Evolutionary conservation across 140 eudicot genomes (phyloP), one percentile per base, ranked within the genome.

Genomic region (Cichorium intybus): DNA sequence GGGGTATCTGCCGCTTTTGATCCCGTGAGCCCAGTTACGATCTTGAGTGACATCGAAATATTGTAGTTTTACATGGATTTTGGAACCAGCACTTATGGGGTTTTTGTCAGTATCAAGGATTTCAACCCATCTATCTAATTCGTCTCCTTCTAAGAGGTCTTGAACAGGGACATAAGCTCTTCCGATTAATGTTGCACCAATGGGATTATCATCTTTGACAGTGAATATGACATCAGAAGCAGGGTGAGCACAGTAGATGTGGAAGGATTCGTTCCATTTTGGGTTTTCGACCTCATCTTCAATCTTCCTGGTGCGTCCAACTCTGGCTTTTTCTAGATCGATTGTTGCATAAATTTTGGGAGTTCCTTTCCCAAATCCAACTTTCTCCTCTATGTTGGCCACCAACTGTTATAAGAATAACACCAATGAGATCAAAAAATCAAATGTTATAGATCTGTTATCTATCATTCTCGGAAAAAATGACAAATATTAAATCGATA

Each of bases 121-220:
- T 69, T 84, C 90, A 24, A 84, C 86, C 95, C 95, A 87, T 71
- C 53, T 70, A 17, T 87, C 91, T 2, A 76, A 5, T 73, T 84
- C 87, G 16, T 87, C 95, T 11, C 95, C 95, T 0, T 76, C 76
- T 62, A 81, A 23, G 62, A 87, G 76, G 16, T 81, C 84, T 22
- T 72, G 47, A 77, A 84, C 88, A 0, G 95, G 86, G 9, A 87
- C 71, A 29, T 84, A 87, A 63, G 95, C 95, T 55, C 92, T 63
- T 53, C 95, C 95, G 8, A 84, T 81, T 60, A 87, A 62, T 14
- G 87, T 81, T 39, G 95, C 91, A 47, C 91, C 95, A n/a, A 87
- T 84, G 56, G 91, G 91, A 31, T 87, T 79, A 69, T 76, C 82
- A 17, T 78, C 91, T 59, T 87, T 87, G 6, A 87, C 81, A 21